These are phyloP conservation scores for Kluyveromyces siamensis DNA, from an alignment of 805 yeast species.

Conservation along the genomic window DNA sequence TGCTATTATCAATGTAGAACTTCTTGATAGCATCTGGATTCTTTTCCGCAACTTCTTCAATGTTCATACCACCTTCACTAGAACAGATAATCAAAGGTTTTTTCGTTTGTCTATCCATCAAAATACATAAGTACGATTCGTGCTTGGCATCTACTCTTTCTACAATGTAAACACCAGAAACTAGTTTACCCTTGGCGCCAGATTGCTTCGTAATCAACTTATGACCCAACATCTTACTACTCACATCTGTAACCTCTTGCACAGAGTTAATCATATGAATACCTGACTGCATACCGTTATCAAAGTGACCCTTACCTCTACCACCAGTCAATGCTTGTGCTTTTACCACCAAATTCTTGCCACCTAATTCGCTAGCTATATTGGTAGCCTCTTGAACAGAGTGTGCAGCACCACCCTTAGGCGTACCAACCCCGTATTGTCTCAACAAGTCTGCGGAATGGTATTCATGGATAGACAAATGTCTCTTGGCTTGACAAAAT, in stretches of 20 bases:
- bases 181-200: conserved; percentile 94
- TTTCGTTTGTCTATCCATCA: conserved; percentile 89
- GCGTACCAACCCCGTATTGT: conserved; percentile 81
- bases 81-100: conserved; percentile 92
- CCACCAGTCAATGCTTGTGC: conserved; percentile 99
- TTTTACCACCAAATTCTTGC: conserved; percentile 79
- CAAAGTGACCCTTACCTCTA: conserved; percentile 98
- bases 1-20: conserved; percentile 65
- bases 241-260: conserved; percentile 77
- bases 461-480: conserved; percentile 87
- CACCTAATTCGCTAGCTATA: conserved; percentile 61
- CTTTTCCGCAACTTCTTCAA: conserved; percentile 93
- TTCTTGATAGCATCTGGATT: conserved; percentile 89
- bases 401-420: conserved; percentile 83
- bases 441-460: conserved; percentile 85
- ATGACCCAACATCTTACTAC: conserved; percentile 84
- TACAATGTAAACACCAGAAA: conserved; percentile 91
- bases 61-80: conserved; percentile 99
- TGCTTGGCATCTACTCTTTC: conserved; percentile 90
- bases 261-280: conserved; percentile 82
- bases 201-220: conserved; percentile 96
- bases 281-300: conserved; percentile 93
- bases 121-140: conserved; percentile 91
- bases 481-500: conserved; percentile 36
- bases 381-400: conserved; percentile 83